Conservation (phyloP, 2,329 filamentous ascomycete genomes). For the Periconia digitata region DNA sequence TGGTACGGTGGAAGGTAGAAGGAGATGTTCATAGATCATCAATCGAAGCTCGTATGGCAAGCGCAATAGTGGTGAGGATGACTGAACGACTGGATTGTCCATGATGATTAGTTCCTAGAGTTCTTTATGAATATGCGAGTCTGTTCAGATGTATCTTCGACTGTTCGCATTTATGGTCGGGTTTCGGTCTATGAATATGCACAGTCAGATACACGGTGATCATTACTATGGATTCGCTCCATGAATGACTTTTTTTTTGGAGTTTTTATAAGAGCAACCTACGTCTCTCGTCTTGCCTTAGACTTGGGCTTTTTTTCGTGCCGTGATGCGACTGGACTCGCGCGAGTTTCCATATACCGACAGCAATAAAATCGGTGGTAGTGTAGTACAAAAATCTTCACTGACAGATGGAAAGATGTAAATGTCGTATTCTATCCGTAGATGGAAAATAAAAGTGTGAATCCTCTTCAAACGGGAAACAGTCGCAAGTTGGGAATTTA, state of each 20-base stretch:
- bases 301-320: not conserved
- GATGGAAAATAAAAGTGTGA: no score
- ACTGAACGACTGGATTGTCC: constrained; percentile 6
- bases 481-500: no score
- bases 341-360: not conserved
- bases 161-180: not conserved
- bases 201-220: no score
- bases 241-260: no score
- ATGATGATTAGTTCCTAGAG: constrained; percentile 5
- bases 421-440: no score
- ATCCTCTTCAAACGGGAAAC: not conserved
- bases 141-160: no score
- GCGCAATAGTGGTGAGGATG: constrained; percentile 42
- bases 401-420: no score
- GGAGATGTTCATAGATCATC: constrained; percentile 49
- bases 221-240: no score
- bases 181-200: no score
- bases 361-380: not conserved
- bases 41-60: constrained; percentile 51
- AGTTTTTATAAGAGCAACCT: not conserved
- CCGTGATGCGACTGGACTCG: not conserved
- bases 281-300: not conserved
- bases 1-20: constrained; percentile 42
- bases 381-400: no score
- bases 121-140: no score